These are phyloP conservation scores for Lathyrus sativus DNA, from an alignment of 306 rosid species.

Conservation along the genomic window DNA sequence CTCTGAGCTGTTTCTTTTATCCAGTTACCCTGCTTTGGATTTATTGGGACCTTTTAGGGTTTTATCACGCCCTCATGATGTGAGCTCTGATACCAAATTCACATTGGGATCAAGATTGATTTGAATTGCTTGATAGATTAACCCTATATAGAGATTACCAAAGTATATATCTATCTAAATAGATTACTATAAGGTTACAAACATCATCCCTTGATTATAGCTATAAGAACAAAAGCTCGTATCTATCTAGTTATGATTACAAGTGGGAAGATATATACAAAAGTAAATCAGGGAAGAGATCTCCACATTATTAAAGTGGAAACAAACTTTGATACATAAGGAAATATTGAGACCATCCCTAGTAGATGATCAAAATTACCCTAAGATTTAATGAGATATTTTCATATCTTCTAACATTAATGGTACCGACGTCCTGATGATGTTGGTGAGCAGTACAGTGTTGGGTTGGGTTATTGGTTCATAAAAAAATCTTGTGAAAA, in stretches of 20 bases:
- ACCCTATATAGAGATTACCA: not conserved
- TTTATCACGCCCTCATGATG: not conserved
- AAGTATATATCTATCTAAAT: not conserved
- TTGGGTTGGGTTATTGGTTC: slow-evolving; percentile 16
- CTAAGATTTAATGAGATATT: not conserved
- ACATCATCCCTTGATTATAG: not conserved
- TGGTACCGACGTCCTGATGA: not conserved
- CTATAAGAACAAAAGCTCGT: not conserved
- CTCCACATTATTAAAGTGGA: slow-evolving; percentile 1
- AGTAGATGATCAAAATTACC: not conserved
- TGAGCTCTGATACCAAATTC: not conserved
- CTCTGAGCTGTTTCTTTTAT: slow-evolving; percentile 9
- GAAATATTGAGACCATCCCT: not conserved
- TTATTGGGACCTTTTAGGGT: not conserved
- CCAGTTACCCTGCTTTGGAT: not conserved
- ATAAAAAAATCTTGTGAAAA: slow-evolving; percentile 39
- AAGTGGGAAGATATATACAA: not conserved
- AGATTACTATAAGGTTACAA: not conserved
- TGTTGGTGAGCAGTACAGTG: slow-evolving; percentile 9
- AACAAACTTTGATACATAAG: not conserved
- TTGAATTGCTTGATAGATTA: not conserved
- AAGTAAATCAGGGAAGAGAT: not conserved
- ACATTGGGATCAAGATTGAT: not conserved
- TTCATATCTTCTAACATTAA: not conserved
- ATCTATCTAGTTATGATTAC: not conserved